Conservation (phyloP, 2,329 filamentous ascomycete genomes). For the Teratosphaeria epicoccoides region DNA sequence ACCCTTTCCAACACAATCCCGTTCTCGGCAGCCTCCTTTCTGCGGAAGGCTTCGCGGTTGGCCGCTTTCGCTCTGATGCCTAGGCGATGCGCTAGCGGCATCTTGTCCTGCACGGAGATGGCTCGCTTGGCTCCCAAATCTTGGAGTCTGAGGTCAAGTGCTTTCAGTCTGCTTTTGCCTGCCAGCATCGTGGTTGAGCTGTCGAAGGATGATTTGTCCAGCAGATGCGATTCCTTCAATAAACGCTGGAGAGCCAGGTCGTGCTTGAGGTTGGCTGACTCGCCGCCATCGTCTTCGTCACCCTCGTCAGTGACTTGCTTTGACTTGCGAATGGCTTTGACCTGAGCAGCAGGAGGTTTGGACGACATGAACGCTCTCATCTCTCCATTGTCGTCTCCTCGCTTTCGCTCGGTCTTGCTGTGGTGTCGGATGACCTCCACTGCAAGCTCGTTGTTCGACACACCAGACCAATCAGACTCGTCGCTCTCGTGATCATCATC, state of each 20-base stretch:
- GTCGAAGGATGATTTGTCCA: constrained; percentile 46
- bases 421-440: constrained; percentile 36
- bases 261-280: constrained; percentile 65
- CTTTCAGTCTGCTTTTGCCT: constrained; percentile 68
- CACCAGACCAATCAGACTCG: constrained; percentile 51
- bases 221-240: constrained; percentile 81
- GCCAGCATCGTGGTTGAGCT: constrained; percentile 36
- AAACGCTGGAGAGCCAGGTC: constrained; percentile 87
- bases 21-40: constrained; percentile 76
- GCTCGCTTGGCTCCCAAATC: constrained; percentile 68
- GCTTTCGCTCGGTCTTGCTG: constrained; percentile 27
- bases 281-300: constrained; percentile 44
- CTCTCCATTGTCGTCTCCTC: constrained; percentile 34
- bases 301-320: constrained; percentile 23
- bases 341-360: constrained; percentile 37
- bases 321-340: constrained; percentile 9
- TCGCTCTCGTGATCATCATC: constrained; percentile 13
- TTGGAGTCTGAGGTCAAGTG: constrained; percentile 73
- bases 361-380: constrained; percentile 66
- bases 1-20: constrained; percentile 72
- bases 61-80: constrained; percentile 65
- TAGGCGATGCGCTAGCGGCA: constrained; percentile 79
- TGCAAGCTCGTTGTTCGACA: constrained; percentile 43
- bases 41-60: constrained; percentile 56
- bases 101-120: constrained; percentile 66